phyloP scores from a whole-genome alignment of 768 basidiomycete genomes.

The Collybia nuda region DNA sequence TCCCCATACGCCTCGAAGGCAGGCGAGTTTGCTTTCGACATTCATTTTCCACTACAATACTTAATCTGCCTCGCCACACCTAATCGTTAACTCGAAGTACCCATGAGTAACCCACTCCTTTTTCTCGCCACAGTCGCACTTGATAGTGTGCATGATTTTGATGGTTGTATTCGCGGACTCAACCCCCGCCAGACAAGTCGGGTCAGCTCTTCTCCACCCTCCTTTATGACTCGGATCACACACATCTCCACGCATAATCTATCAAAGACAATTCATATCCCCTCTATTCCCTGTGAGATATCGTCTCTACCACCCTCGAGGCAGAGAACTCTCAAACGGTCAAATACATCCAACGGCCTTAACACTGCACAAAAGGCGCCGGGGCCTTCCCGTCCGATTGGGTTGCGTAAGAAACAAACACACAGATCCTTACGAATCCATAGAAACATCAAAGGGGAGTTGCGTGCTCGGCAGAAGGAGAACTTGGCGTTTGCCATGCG shows the following conservation, averaged over 20 bases:
- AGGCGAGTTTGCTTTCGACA: too few species aligned
- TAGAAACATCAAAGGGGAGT: slow-evolving; percentile 26
- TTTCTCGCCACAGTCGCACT: slow-evolving; percentile 35
- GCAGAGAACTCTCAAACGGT: slow-evolving; percentile 24
- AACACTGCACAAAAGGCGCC: slow-evolving; percentile 15
- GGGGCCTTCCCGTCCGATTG: slow-evolving; percentile 21
- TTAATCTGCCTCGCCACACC: too few species aligned
- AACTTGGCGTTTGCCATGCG: slow-evolving; percentile 35
- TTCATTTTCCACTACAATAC: slow-evolving; percentile 21
- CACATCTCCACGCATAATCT: slow-evolving; percentile 9
- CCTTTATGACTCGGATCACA: neutral
- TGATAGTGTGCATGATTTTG: slow-evolving; percentile 18
- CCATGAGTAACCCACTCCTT: slow-evolving; percentile 30
- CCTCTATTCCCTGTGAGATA: slow-evolving; percentile 23
- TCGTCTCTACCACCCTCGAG: slow-evolving; percentile 16
- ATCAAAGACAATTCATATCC: slow-evolving; percentile 21
- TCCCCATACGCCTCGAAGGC: slow-evolving; percentile 17
- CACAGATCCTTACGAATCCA: slow-evolving; percentile 22
- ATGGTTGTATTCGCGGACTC: slow-evolving; percentile 1
- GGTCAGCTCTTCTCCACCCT: neutral
- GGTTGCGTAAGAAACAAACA: slow-evolving; percentile 23
- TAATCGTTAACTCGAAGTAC: neutral
- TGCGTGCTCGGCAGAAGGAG: slow-evolving; percentile 31
- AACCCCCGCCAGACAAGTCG: neutral
- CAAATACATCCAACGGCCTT: slow-evolving; percentile 25